A percentile compares a stretch with the other conserved stretches of the same genome.
These are phyloP conservation scores for Saccharomycopsis selenospora DNA, from an alignment of 805 yeast species.

Conservation along the genomic window DNA sequence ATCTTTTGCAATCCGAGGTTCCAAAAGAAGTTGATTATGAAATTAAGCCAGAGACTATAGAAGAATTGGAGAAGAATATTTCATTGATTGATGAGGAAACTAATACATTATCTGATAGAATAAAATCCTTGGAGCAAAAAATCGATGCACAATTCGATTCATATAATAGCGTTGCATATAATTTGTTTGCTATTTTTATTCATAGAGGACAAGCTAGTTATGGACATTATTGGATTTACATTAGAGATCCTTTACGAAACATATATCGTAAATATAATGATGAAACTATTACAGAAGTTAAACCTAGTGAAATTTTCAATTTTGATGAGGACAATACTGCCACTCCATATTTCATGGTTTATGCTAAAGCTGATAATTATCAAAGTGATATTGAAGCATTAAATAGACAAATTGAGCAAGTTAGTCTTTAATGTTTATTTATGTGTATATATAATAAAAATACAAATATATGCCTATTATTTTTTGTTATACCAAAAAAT, in stretches of 20 bases:
- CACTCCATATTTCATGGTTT: constrained; percentile 89
- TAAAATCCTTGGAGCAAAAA: constrained; percentile 38
- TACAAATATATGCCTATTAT: no score
- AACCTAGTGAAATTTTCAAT: constrained; percentile 51
- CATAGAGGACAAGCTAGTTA: constrained; percentile 94
- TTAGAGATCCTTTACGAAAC: constrained; percentile 60
- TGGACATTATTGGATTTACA: constrained; percentile 97
- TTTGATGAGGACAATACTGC: constrained; percentile 68
- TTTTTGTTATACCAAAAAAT: no score
- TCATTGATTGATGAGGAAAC: constrained; percentile 41
- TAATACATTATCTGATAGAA: constrained; percentile 33
- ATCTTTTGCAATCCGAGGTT: constrained; percentile 43
- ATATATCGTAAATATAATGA: constrained; percentile 89
- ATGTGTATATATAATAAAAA: no score
- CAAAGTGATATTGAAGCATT: constrained; percentile 56
- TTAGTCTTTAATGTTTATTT: background rate
- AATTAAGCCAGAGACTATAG: constrained; percentile 42
- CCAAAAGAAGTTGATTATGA: constrained; percentile 29
- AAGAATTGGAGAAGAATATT: constrained; percentile 30
- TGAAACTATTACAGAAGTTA: constrained; percentile 83
- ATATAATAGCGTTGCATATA: constrained; percentile 62
- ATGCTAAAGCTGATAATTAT: constrained; percentile 57
- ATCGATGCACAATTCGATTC: constrained; percentile 56
- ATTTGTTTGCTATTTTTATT: constrained; percentile 84
- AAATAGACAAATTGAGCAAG: constrained; percentile 35